Conservation (phyloP, 805 yeast species). For the Metschnikowia lachancei region DNA sequence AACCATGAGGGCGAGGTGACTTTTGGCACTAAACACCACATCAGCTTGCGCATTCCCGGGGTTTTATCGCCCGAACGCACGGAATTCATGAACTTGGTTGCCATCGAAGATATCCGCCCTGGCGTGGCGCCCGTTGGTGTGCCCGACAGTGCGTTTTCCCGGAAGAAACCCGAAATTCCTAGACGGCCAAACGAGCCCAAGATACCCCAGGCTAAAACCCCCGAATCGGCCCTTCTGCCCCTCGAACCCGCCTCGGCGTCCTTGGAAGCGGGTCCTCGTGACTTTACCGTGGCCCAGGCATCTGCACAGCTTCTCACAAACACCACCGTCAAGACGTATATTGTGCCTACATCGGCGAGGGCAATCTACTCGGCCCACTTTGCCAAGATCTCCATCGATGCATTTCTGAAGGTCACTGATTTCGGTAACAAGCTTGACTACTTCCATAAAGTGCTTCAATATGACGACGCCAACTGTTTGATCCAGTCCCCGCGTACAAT, state of each 20-base stretch:
- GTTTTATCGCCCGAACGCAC: constrained; percentile 45
- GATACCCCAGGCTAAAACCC: neutral
- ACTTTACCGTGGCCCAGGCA: constrained; percentile 34
- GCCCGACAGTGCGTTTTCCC: constrained; percentile 30
- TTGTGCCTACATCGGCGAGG: constrained; percentile 37
- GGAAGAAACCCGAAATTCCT: constrained; percentile 20
- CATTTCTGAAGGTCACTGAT: constrained; percentile 40
- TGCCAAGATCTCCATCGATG: constrained; percentile 35
- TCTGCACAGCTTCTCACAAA: constrained; percentile 34
- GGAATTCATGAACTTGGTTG: constrained; percentile 26
- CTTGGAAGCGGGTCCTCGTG: constrained; percentile 6
- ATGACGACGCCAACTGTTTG: constrained; percentile 32
- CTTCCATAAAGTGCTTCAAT: constrained; percentile 46
- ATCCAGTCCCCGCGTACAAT: constrained; percentile 31
- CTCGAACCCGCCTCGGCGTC: constrained; percentile 9
- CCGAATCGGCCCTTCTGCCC: constrained; percentile 13
- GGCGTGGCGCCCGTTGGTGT: constrained; percentile 41
- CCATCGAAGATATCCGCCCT: constrained; percentile 29
- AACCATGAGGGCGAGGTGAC: constrained; percentile 55
- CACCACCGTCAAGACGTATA: constrained; percentile 35
- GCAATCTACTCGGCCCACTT: constrained; percentile 20
- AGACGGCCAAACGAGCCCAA: neutral
- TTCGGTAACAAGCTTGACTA: constrained; percentile 43
- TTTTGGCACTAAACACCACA: constrained; percentile 43
- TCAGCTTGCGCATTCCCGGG: constrained; percentile 54